Evolutionary conservation across 2,329 filamentous ascomycete genomes (phyloP), one percentile per base, ranked within the genome.

Genomic region (Clonostachys rosea): DNA sequence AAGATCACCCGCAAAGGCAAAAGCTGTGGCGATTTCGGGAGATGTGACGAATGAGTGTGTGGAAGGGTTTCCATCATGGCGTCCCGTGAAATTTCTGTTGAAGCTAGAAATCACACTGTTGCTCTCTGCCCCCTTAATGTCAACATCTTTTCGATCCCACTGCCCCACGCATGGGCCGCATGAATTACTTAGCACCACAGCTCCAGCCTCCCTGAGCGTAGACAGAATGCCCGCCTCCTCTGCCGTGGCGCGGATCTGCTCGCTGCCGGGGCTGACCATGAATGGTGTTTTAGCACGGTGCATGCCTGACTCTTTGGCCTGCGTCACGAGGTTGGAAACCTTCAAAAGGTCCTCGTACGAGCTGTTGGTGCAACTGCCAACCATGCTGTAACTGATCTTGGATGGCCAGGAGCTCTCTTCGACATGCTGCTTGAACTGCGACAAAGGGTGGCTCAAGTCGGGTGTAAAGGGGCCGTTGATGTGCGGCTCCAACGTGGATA

Each of bases 21-120:
- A 58, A 34, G 65, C 69, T 11, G 69, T 69, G 20, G 70, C 70
- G 46, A 75, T 59, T 47, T 75, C 70, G 17, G 71, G 71, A 4
- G 70, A 74, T 14, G 71, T 68, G 42, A 75, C 68, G 50, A 76
- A 75, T 1, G 70, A 71, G 55, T 73, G 70, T 1, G 72, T 76
- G 30, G 68, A 70, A 3, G 71, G 62, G 36, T 68, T 66, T 5
- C 62, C 53, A 46, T 68, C 63, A 42, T 65, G 64, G 2, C 64
- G 62, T 5, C 60, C 63, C 1, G 62, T 63, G 44, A 66, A 68
- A 17, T 67, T 67, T 6, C 65, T 56, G 45, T 68, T 67, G 51
- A 62, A 67, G 18, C 56, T 62, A 9, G 63, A 63, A 2, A 66
- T 55, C 9, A 67, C 57, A 6, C 62, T 63, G 44, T 66, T 66